phyloP scores from a whole-genome alignment of 768 basidiomycete genomes.

The Pholiota conissans region DNA sequence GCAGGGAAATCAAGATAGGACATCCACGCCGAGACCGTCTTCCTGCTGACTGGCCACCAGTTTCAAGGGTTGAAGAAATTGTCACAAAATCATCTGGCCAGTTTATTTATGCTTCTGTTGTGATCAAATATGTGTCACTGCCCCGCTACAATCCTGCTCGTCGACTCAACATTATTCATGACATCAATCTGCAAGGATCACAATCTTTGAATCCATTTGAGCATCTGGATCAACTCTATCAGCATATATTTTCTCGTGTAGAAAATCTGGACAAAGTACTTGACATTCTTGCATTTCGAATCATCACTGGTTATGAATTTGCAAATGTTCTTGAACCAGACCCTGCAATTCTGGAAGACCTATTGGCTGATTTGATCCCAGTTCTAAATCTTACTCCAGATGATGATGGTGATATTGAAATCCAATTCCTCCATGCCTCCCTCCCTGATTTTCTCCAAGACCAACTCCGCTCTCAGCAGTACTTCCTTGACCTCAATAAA shows the following conservation, averaged over 20 bases:
- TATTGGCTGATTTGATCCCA: neutral
- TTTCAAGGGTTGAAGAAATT: neutral
- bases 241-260: neutral
- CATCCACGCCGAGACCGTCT: constrained; percentile 3
- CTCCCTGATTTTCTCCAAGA: constrained; percentile 9
- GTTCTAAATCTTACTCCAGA: neutral
- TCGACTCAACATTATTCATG: constrained; percentile 1
- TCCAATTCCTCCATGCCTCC: constrained; percentile 5
- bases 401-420: neutral
- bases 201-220: neutral
- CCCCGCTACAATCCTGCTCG: neutral
- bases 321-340: neutral
- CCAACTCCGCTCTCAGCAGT: neutral
- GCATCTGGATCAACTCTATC: constrained; percentile 5
- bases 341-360: neutral
- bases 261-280: neutral
- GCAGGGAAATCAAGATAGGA: neutral
- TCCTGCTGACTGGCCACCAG: neutral
- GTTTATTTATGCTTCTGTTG: constrained; percentile 8
- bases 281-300: neutral
- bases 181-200: neutral
- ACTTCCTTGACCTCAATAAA: neutral
- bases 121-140: constrained; percentile 1
- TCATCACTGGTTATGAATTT: neutral
- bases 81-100: constrained; percentile 6